phyloP scores from a whole-genome alignment of 768 basidiomycete genomes.

The Leucocoprinus leucothites region DNA sequence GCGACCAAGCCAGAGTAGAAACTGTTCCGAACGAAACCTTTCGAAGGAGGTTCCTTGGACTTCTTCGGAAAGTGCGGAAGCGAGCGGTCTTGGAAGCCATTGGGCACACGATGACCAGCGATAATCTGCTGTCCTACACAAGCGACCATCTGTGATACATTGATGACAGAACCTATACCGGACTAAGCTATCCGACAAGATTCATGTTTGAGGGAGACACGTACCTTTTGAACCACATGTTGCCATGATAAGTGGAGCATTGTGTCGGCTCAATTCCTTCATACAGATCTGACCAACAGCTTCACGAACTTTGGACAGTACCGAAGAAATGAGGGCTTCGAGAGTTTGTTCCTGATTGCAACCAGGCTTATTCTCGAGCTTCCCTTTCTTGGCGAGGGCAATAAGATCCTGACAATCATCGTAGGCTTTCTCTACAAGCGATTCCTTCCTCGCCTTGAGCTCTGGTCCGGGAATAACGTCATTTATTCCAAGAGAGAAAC shows the following conservation, averaged over 20 bases:
- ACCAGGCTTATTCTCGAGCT: conserved; percentile 95
- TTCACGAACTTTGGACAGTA: conserved; percentile 92
- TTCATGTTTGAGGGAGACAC: conserved; percentile 8
- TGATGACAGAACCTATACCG: conserved; percentile 84
- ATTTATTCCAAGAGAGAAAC: conserved; percentile 97
- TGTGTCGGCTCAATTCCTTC: conserved; percentile 95
- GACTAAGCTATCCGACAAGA: not conserved
- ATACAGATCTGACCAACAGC: conserved; percentile 97
- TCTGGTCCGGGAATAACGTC: conserved; percentile 95
- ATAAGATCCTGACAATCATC: conserved; percentile 85
- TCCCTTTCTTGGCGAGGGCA: conserved; percentile 83
- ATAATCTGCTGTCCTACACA: conserved; percentile 99
- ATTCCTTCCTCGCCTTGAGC: conserved; percentile 78
- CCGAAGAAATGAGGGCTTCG: conserved; percentile 92
- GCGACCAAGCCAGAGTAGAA: conserved; percentile 91
- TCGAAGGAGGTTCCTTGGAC: conserved; percentile 92
- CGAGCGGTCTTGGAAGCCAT: conserved; percentile 98
- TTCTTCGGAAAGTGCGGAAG: conserved; percentile 99
- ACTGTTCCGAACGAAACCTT: conserved; percentile 97
- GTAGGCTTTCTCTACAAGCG: conserved; percentile 85
- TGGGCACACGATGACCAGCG: conserved; percentile 94
- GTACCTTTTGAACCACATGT: conserved; percentile 97
- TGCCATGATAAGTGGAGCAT: conserved; percentile 98
- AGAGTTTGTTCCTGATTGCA: conserved; percentile 96
- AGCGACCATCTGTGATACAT: conserved; percentile 99